Evolutionary conservation across 306 rosid genomes (phyloP), one percentile per base, ranked within the genome.

Genomic region (Psophocarpus tetragonolobus): DNA sequence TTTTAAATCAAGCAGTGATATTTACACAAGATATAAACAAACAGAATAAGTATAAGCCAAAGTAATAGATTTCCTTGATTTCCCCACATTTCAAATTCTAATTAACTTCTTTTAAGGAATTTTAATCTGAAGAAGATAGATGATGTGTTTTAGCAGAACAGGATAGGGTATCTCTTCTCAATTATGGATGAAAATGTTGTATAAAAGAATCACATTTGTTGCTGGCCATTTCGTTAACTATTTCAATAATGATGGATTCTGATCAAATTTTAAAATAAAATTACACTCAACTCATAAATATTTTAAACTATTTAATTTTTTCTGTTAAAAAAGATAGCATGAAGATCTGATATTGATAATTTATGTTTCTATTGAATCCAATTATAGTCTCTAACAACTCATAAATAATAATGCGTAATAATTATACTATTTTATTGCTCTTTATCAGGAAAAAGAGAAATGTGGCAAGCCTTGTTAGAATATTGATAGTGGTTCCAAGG

Each of bases 11-110:
- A 75, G 36, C 50, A 23, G 18, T 26, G 63, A 21, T 33, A 21
- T 76, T 48, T 6, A 9, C 39, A 72, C 26, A 32, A 76, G 53
- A 76, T 76, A 48, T 65, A 64, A n/a, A 54, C 74, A 76, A 50
- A 66, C 36, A 65, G 80, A 76, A 76, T 65, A 76, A 76, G 38
- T 65, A 15, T 36, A 35, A 14, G 29, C 44, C 10, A 76, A 48
- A 11, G 13, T n/a, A 48, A 48, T n/a, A 48, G 62, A 45, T 64
- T 64, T 64, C 26, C 70, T 64, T 35, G 48, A 35, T 65, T 75
- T 75, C 70, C 56, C 60, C n/a, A 62, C 62, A 13, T 21, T 73
- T 74, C 29, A 56, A 23, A 24, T 38, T 75, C 39, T 62, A 32
- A 8, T 68, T 29, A 47, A 45, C 79, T 44, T 8, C 48, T 61